phyloP scores from a whole-genome alignment of 2,329 filamentous ascomycete species.

The Sporothrix inflata region DNA sequence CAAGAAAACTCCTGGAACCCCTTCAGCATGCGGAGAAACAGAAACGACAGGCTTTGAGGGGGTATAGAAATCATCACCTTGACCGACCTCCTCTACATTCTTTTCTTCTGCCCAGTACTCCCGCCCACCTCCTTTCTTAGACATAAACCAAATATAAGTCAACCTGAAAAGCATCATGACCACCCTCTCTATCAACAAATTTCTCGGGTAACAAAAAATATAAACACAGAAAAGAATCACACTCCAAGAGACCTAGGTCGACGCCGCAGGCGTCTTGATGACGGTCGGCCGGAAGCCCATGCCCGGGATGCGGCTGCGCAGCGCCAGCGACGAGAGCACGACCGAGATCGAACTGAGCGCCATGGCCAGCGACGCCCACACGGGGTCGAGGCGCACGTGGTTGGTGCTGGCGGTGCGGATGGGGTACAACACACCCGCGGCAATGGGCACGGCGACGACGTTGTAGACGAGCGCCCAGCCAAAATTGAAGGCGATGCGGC shows the following conservation, averaged over 20 bases:
- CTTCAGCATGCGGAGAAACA: neutral
- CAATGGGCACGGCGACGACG: conserved; percentile 73
- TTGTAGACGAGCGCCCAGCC: conserved; percentile 86
- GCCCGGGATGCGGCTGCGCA: conserved; percentile 57
- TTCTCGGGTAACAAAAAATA: neutral
- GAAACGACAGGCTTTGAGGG: neutral
- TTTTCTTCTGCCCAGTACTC: too few species aligned
- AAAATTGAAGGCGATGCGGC: conserved; percentile 82
- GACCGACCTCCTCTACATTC: neutral
- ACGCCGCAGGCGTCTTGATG: neutral
- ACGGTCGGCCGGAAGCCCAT: conserved; percentile 49
- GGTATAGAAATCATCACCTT: neutral
- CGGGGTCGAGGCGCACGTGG: conserved; percentile 71
- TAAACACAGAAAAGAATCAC: neutral
- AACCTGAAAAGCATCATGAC: neutral
- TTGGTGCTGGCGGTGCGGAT: conserved; percentile 50
- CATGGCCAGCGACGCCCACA: conserved; percentile 92
- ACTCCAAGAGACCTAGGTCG: neutral
- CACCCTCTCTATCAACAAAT: too few species aligned
- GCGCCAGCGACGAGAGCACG: conserved; percentile 75
- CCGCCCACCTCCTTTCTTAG: neutral
- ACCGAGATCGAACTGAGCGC: conserved; percentile 90
- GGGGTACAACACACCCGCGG: conserved; percentile 76
- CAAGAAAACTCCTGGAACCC: conserved; percentile 1
- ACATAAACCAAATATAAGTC: neutral